Evolutionary conservation across 495 filamentous ascomycete genomes (phyloP).

Genomic region (Penicillium lividum): DNA sequence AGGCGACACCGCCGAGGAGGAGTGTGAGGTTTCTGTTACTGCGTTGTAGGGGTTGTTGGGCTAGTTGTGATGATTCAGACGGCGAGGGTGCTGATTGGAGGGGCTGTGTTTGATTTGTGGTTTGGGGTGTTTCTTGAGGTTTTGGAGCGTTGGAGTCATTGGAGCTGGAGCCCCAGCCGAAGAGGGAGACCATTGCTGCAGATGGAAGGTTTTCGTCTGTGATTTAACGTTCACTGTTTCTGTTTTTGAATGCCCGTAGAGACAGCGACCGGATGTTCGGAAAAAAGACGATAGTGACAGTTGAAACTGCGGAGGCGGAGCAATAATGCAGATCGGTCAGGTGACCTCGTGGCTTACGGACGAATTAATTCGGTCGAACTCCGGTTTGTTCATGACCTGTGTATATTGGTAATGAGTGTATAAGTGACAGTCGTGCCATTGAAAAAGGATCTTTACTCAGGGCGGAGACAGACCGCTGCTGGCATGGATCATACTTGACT

Average conservation of each 20-base stretch:
- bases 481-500: slow-evolving; percentile 1
- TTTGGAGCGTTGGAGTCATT: slow-evolving; percentile 13
- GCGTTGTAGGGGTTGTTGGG: slow-evolving; percentile 16
- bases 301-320: slow-evolving; percentile 13
- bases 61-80: slow-evolving; percentile 17
- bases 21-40: slow-evolving; percentile 47
- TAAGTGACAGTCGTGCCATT: background rate
- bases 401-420: background rate
- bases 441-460: background rate
- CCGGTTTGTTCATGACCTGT: background rate
- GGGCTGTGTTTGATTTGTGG: background rate
- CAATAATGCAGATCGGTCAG: slow-evolving; percentile 4
- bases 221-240: background rate
- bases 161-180: slow-evolving; percentile 35
- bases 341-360: background rate
- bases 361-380: background rate
- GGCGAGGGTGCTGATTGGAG: slow-evolving; percentile 9
- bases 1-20: slow-evolving; percentile 70
- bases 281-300: background rate
- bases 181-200: slow-evolving; percentile 27
- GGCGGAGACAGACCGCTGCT: background rate
- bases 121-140: slow-evolving; percentile 12
- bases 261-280: background rate
- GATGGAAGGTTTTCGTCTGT: too few relatives aligned
- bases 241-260: background rate